Evolutionary conservation across 768 basidiomycete genomes (phyloP).

Genomic region (Hypsizygus marmoreus): DNA sequence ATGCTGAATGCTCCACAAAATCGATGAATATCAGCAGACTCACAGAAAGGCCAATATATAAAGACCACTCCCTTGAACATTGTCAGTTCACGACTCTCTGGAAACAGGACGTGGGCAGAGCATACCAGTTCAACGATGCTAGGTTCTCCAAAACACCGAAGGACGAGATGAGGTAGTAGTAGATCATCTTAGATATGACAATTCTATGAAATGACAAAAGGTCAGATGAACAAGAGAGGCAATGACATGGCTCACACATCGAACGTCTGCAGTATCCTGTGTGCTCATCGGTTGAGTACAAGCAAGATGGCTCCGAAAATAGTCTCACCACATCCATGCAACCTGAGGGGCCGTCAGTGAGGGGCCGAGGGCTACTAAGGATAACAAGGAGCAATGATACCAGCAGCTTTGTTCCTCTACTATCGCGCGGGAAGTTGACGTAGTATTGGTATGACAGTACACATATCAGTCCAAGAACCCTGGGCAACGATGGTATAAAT

Average conservation of each 20-base stretch:
- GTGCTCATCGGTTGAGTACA: neutral
- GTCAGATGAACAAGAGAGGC: neutral
- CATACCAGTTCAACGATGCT: neutral
- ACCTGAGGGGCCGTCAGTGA: neutral
- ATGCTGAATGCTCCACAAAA: neutral
- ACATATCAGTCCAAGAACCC: constrained; percentile 4
- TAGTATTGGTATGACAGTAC: constrained; percentile 5
- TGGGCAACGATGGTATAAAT: neutral
- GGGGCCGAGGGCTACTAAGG: too few species aligned
- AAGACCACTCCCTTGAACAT: constrained; percentile 4
- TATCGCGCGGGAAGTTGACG: constrained; percentile 3
- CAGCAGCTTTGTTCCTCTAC: neutral
- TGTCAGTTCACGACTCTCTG: neutral
- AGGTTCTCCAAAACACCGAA: constrained; percentile 1
- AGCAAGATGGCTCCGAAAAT: neutral
- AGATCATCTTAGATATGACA: constrained; percentile 5
- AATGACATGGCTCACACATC: constrained; percentile 1
- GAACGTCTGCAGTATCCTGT: constrained; percentile 3
- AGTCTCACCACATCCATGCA: neutral
- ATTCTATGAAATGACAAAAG: neutral
- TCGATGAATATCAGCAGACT: neutral
- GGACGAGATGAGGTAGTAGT: constrained; percentile 4
- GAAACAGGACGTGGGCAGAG: neutral
- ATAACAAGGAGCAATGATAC: too few species aligned
- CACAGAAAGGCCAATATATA: constrained; percentile 4